Evolutionary conservation across 2,329 filamentous ascomycete genomes (phyloP), one percentile per base, ranked within the genome.

Genomic region (Fusarium oxysporum): DNA sequence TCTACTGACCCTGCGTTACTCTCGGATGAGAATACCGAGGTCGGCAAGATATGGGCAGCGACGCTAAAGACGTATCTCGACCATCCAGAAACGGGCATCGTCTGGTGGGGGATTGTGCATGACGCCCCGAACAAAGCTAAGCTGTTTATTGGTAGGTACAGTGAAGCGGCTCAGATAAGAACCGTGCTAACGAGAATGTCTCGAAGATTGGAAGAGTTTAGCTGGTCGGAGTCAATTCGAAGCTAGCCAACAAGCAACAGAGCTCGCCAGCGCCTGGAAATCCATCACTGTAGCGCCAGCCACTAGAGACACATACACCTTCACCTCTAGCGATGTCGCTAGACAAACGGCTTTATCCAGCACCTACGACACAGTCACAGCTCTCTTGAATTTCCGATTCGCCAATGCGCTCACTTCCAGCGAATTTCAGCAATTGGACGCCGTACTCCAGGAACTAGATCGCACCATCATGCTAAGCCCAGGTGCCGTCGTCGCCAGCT

Each of bases 61-160:
- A 70, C 66, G 4, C 11, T 71, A 17, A 33, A 25, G 41, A 45
- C 56, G 21, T 71, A 66, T 37, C 68, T 71, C 7, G 61, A 62
- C 21, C 53, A 47, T 8, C 44, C 61, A 53, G 32, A 65, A 23
- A 71, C 66, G 13, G 62, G 62, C 16, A 71, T 40, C 19, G n/a
- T 70, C 35, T 62, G 62, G 56, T 70, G 68, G 61, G 53, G 45
- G 25, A 28, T 62, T 8, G 53, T 71, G 10, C 47, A 66, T n/a
- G 53, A 44, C 6, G 40, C 17, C 28, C 47, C 62, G 12, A 38
- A 45, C 3, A 43, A 58, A 14, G 66, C 68, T 17, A 62, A 70
- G 35, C 44, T 70, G 6, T 55, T 70, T 40, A 17, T 54, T 23
- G 50, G 50, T 30, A 54, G 17, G 33, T 40, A n/a, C 33, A n/a